Base-by-base conservation (phyloP, 169 alveolate genomes). In the Plasmodium inui region DNA sequence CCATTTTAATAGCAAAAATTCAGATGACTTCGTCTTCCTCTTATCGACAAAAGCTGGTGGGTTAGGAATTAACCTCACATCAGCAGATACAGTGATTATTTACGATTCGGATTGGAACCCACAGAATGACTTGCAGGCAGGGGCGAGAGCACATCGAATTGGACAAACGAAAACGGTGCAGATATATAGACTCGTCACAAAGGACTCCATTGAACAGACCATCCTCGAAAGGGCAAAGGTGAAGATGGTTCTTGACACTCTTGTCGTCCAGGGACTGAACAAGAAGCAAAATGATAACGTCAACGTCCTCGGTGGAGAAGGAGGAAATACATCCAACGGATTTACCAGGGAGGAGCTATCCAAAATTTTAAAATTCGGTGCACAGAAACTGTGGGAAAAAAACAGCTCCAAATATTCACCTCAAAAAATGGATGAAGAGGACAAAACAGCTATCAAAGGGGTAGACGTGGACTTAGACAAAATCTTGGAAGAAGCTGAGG, bases 41-140 rank as follows among this genome's bases (percentile, higher is more conserved):
- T 97, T 99, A n/a, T 98, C 99, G 28, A 99, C 99, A 1, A 98
- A 99, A 94, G 99, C 99, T 19, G 99, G 99, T 3, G 99, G 99
- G 1, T 96, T 99, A 44, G 99, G 99, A 22, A 96, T 98, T 9
- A 98, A 98, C 95, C 96, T 98, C 81, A 98, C 99, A 86, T 97
- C 99, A 19, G 99, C 99, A 3, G 99, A 98, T 94, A 98, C 99
- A 19, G 99, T 98, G 32, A 97, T 98, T 61, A 97, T 98, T 26
- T 98, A 98, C 95, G 99, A 98, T 93, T 96, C 99, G 30, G 99
- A 99, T 96, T 99, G 99, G 99, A 99, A 99, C 92, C 99, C 99
- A 12, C 99, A 99, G 95, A 98, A 99, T 88, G 99, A 99, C 92
- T 95, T 99, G 85, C 99, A 99, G 90, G 99, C 99, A 14, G 99